phyloP scores from a whole-genome alignment of 768 basidiomycete genomes.

The Boletus sp. region DNA sequence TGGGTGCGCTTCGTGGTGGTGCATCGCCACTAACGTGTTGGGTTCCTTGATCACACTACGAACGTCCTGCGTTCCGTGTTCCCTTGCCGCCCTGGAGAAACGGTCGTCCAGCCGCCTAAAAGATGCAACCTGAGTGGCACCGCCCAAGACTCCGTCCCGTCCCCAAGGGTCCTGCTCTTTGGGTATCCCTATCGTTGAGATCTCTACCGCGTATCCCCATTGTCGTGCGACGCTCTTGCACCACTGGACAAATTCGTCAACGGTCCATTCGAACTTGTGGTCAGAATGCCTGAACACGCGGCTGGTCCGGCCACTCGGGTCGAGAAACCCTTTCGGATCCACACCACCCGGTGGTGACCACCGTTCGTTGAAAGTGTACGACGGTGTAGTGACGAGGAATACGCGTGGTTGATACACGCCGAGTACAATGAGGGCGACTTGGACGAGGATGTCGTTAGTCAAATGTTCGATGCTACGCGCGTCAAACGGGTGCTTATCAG shows the following conservation, averaged over 20 bases:
- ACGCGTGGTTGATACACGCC: conserved; percentile 75
- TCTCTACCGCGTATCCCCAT: conserved; percentile 73
- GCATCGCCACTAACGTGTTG: conserved; percentile 49
- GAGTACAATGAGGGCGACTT: conserved; percentile 69
- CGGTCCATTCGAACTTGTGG: conserved; percentile 90
- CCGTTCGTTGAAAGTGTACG: conserved; percentile 77
- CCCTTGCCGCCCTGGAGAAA: conserved; percentile 34
- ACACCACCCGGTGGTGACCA: conserved; percentile 58
- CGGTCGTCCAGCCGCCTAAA: conserved; percentile 51
- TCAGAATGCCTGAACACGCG: conserved; percentile 79
- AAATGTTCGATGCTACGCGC: conserved; percentile 75
- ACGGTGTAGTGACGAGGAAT: conserved; percentile 82
- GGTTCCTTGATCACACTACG: conserved; percentile 12
- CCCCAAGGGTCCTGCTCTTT: conserved; percentile 67
- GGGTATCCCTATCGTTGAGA: conserved; percentile 58
- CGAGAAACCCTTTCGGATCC: conserved; percentile 51
- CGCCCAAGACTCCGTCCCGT: conserved; percentile 61
- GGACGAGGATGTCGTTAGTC: conserved; percentile 50
- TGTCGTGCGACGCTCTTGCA: conserved; percentile 53
- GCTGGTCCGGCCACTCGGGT: conserved; percentile 74
- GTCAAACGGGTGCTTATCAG: conserved; percentile 12
- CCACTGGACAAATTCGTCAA: conserved; percentile 67
- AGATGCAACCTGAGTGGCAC: conserved; percentile 64
- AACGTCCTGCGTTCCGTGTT: conserved; percentile 5
- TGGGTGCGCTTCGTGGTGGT: conserved; percentile 53